Conservation (phyloP, 192 early-diverging fungal species). For the Backusella mclennaniae region DNA sequence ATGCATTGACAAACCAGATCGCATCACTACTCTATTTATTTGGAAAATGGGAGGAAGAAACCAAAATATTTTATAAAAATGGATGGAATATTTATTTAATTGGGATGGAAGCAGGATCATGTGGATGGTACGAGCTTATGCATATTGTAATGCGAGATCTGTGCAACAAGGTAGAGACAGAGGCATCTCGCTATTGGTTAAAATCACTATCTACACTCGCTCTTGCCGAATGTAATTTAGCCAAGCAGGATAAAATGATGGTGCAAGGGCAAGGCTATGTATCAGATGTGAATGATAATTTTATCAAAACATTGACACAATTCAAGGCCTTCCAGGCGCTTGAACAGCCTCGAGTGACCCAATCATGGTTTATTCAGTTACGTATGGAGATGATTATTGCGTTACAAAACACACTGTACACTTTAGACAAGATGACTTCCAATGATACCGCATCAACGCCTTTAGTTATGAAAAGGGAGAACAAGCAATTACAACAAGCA, state of each 20-base stretch:
- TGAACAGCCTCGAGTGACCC: background rate
- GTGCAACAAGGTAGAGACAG: conserved; percentile 16
- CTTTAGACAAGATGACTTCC: background rate
- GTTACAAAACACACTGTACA: conserved; percentile 11
- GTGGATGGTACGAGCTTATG: conserved; percentile 26
- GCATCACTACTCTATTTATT: background rate
- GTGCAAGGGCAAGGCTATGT: background rate
- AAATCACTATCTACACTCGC: conserved; percentile 12
- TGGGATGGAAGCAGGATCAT: conserved; percentile 21
- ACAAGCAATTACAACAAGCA: background rate
- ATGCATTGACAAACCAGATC: background rate
- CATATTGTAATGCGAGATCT: conserved; percentile 13
- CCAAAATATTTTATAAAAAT: conserved; percentile 7
- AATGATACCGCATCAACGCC: background rate
- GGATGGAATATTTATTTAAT: conserved; percentile 16
- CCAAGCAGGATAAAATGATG: background rate
- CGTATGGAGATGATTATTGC: conserved; percentile 24
- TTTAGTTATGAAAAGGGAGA: background rate
- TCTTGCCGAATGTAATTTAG: conserved; percentile 13
- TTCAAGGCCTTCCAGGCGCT: conserved; percentile 22
- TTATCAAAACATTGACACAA: conserved; percentile 10
- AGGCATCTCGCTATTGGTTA: conserved; percentile 23
- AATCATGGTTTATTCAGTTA: conserved; percentile 24
- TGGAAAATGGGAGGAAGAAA: conserved; percentile 18
- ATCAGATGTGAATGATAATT: background rate